Conservation (phyloP, 2,329 filamentous ascomycete species). For the Harringtonia lauricola region DNA sequence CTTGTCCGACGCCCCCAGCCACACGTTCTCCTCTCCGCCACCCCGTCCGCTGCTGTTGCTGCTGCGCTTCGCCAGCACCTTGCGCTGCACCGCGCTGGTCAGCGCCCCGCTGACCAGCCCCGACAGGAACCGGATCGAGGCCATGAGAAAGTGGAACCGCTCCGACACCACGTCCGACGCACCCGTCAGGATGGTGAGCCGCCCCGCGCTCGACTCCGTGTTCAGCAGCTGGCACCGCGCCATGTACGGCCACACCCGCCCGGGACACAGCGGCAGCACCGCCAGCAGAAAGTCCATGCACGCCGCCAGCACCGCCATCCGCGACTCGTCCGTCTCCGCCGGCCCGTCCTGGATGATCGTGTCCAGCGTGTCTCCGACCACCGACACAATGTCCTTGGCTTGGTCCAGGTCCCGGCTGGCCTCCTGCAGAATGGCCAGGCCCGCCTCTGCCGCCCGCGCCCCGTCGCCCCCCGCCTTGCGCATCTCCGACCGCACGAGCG, state of each 20-base stretch:
- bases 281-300: slow-evolving; percentile 74
- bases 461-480: slow-evolving; percentile 21
- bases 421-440: slow-evolving; percentile 43
- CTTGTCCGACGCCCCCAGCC: slow-evolving; percentile 68
- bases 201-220: slow-evolving; percentile 63
- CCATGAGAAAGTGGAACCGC: slow-evolving; percentile 66
- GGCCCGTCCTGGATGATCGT: slow-evolving; percentile 48
- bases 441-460: slow-evolving; percentile 16
- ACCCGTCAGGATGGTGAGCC: slow-evolving; percentile 69
- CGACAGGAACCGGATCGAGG: slow-evolving; percentile 63
- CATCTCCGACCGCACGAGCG: slow-evolving; percentile 47
- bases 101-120: slow-evolving; percentile 67
- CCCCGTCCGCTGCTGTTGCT: neutral
- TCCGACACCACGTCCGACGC: slow-evolving; percentile 68
- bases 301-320: slow-evolving; percentile 54
- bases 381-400: slow-evolving; percentile 64
- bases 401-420: slow-evolving; percentile 42
- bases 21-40: slow-evolving; percentile 29
- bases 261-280: slow-evolving; percentile 63
- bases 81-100: slow-evolving; percentile 55
- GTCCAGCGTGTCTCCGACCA: slow-evolving; percentile 81
- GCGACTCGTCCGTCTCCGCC: slow-evolving; percentile 46
- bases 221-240: slow-evolving; percentile 71
- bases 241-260: slow-evolving; percentile 83
- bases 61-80: slow-evolving; percentile 36